Percentiles rank a stretch among this genome's conserved stretches.
phyloP scores from a whole-genome alignment of 176 grass and related monocot genomes.

The Zizania latifolia region DNA sequence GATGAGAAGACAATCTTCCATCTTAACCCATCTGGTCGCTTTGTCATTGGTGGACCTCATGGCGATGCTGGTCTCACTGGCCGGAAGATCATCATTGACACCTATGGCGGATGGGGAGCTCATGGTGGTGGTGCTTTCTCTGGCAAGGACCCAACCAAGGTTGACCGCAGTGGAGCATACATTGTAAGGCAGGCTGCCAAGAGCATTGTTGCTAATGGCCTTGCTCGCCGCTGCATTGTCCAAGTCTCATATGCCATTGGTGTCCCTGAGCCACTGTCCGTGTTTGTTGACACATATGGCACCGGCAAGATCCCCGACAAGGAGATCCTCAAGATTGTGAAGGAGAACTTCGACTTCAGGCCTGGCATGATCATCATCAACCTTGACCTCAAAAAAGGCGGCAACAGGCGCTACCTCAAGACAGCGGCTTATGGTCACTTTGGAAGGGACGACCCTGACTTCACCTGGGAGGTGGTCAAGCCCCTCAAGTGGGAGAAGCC shows the following conservation, averaged over 20 bases:
- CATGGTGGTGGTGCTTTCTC: conserved; percentile 54
- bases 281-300: conserved; percentile 38
- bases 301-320: conserved; percentile 34
- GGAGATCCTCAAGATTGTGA: conserved; percentile 51
- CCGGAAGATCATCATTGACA: conserved; percentile 58
- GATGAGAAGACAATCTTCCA: conserved; percentile 62
- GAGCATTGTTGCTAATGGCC: conserved; percentile 41
- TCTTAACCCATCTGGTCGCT: conserved; percentile 53
- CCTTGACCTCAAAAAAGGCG: conserved; percentile 48
- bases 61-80: conserved; percentile 58
- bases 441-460: conserved; percentile 39
- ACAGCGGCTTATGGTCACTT: conserved; percentile 44
- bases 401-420: conserved; percentile 47
- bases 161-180: conserved; percentile 50
- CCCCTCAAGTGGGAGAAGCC: conserved; percentile 45
- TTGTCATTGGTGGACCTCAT: conserved; percentile 53
- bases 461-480: conserved; percentile 55
- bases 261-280: conserved; percentile 39
- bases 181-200: conserved; percentile 49
- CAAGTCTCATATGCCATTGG: conserved; percentile 45
- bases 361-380: conserved; percentile 53
- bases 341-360: conserved; percentile 49
- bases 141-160: conserved; percentile 57
- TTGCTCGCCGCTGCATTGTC: conserved; percentile 42
- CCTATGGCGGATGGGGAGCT: conserved; percentile 52